phyloP scores from a whole-genome alignment of 352 stramenopile species.

The Globisporangium carolinianum region DNA sequence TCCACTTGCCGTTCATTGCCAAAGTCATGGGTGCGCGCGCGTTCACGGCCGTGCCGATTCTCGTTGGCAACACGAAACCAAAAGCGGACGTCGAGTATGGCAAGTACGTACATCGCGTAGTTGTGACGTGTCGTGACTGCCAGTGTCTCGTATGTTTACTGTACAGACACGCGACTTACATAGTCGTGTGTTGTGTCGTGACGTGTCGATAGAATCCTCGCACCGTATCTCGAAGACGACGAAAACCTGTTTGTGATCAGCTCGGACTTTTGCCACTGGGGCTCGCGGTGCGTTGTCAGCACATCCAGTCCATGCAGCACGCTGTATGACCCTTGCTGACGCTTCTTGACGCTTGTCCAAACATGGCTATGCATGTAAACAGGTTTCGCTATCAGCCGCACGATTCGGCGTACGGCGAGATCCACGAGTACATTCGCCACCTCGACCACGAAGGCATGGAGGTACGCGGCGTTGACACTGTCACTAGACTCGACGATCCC shows the following conservation, averaged over 20 bases:
- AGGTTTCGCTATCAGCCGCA: conserved; percentile 90
- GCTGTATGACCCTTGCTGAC: neutral
- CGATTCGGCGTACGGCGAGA: conserved; percentile 80
- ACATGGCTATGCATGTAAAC: neutral
- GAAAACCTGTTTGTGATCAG: conserved; percentile 95
- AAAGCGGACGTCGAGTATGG: conserved; percentile 82
- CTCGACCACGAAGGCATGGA: conserved; percentile 89
- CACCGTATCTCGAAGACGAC: conserved; percentile 87
- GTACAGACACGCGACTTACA: no score
- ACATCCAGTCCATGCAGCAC: neutral
- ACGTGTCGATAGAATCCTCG: conserved; percentile 63
- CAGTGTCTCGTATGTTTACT: no score
- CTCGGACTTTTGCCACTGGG: conserved; percentile 98
- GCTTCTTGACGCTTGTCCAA: neutral
- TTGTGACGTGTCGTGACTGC: no score
- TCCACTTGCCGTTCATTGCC: conserved; percentile 94
- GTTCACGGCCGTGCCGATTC: conserved; percentile 91
- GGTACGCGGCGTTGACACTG: conserved; percentile 14
- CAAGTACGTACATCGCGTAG: conserved; percentile 31
- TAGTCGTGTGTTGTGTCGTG: neutral
- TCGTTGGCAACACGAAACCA: conserved; percentile 91
- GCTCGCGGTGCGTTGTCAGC: conserved; percentile 35
- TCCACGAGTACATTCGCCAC: conserved; percentile 94
- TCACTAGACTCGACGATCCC: no score
- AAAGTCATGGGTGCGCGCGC: conserved; percentile 79